A percentile compares a stretch with the other conserved stretches of the same genome.
These are phyloP conservation scores for Solanum virginianum DNA, from an alignment of 257 asterid genomes.

Conservation along the genomic window DNA sequence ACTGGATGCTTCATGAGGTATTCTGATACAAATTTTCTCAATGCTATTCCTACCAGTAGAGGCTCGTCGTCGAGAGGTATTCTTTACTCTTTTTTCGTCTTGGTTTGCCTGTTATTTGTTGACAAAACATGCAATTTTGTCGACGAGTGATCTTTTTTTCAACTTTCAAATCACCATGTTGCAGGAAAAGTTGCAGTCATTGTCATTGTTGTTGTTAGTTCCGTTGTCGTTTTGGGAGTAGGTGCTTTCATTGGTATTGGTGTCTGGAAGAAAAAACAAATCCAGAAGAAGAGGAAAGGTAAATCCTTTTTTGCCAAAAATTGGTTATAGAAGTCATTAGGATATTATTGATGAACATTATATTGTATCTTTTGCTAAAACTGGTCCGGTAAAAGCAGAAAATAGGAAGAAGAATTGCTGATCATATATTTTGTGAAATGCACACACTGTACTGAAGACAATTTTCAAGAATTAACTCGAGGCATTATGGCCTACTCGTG, in stretches of 20 bases:
- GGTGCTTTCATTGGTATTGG: conserved; percentile 2
- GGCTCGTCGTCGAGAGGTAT: conserved; percentile 3
- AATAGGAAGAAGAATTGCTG: not conserved
- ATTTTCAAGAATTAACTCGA: not conserved
- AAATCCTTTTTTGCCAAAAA: not conserved
- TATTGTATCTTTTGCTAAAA: not conserved
- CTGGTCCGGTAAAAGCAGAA: not conserved
- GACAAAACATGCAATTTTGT: not conserved
- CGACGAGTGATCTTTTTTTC: not conserved
- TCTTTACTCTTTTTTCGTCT: not conserved
- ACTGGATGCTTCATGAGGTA: conserved; percentile 67
- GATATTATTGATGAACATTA: not conserved
- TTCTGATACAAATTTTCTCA: conserved; percentile 51
- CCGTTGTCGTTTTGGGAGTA: not conserved
- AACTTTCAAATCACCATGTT: not conserved
- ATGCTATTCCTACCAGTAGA: conserved; percentile 17
- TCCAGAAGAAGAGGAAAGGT: conserved; percentile 19
- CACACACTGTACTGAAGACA: not conserved
- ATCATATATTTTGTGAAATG: not conserved
- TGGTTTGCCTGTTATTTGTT: not conserved
- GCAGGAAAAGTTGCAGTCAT: not conserved
- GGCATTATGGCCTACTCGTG: not conserved
- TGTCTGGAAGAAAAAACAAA: conserved; percentile 2
- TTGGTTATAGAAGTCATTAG: not conserved
- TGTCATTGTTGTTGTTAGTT: not conserved